These are phyloP conservation scores for Ophiostoma ulmi DNA, from an alignment of 2,329 filamentous ascomycete genomes.

Conservation along the genomic window DNA sequence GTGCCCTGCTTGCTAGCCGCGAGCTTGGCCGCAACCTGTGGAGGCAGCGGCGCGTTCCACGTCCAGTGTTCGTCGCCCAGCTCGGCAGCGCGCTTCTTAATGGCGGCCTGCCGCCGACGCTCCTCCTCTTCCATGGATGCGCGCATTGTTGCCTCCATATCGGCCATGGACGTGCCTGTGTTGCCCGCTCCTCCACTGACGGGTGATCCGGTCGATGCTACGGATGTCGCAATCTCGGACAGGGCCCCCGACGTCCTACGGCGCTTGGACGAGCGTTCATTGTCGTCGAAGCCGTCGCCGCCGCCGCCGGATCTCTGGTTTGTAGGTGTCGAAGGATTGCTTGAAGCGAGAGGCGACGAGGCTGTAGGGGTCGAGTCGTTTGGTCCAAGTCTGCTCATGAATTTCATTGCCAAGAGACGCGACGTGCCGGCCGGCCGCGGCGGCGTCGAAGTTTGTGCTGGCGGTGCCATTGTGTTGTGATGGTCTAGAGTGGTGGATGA, in stretches of 20 bases:
- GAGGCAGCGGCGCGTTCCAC: constrained; percentile 47
- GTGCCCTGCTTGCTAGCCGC: constrained; percentile 28
- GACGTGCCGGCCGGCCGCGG: constrained; percentile 59
- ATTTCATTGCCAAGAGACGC: constrained; percentile 89
- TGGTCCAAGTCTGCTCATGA: constrained; percentile 84
- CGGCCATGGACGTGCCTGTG: constrained; percentile 34
- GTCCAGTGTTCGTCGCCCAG: constrained; percentile 72
- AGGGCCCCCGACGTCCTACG: constrained; percentile 43
- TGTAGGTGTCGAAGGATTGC: constrained; percentile 39
- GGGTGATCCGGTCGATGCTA: constrained; percentile 35
- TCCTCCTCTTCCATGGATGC: constrained; percentile 63
- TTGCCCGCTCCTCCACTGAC: constrained; percentile 28
- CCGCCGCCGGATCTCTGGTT: not conserved
- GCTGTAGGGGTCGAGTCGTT: constrained; percentile 39
- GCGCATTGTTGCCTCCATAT: constrained; percentile 56
- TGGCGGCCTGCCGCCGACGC: constrained; percentile 54
- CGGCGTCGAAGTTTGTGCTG: constrained; percentile 32
- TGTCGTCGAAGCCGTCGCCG: constrained; percentile 25
- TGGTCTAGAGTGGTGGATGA: not conserved
- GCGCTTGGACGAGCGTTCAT: constrained; percentile 54
- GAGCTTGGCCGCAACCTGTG: constrained; percentile 31
- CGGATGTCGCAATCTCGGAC: constrained; percentile 23
- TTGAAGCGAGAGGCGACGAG: constrained; percentile 28
- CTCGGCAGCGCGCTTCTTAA: constrained; percentile 58
- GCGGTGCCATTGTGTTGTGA: constrained; percentile 20